phyloP scores from a whole-genome alignment of 805 yeast genomes.

The Candida oleophila region DNA sequence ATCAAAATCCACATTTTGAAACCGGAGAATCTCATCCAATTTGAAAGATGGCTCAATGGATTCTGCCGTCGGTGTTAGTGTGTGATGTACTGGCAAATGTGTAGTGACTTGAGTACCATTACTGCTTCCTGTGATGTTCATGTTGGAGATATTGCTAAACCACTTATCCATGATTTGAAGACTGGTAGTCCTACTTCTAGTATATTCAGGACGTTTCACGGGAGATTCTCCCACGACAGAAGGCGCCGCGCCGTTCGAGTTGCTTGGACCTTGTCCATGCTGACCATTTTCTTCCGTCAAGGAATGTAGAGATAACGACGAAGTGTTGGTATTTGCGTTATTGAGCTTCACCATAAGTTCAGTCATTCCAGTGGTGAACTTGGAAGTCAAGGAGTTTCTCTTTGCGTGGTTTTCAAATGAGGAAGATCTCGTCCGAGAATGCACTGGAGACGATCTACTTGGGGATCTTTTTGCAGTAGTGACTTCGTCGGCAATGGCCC shows the following conservation, averaged over 20 bases:
- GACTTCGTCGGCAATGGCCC: background rate
- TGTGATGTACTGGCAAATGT: background rate
- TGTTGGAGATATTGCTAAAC: conserved; percentile 32
- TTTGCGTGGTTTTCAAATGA: conserved; percentile 29
- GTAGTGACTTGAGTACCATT: background rate
- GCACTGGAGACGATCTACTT: conserved; percentile 33
- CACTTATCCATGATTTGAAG: conserved; percentile 44
- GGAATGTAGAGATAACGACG: conserved; percentile 6
- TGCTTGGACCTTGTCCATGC: background rate
- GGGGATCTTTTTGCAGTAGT: background rate
- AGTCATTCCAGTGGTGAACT: conserved; percentile 38
- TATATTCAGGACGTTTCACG: conserved; percentile 23
- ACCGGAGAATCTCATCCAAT: conserved; percentile 29
- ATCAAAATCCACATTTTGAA: conserved; percentile 35
- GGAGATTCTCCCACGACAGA: conserved; percentile 3
- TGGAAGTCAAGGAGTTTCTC: conserved; percentile 35
- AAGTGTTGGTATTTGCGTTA: conserved; percentile 13
- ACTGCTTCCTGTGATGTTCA: conserved; percentile 2
- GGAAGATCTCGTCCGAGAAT: conserved; percentile 38
- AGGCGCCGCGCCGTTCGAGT: background rate
- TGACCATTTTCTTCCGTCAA: background rate
- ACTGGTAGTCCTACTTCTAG: conserved; percentile 34
- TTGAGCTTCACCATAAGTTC: conserved; percentile 44
- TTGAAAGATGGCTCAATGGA: conserved; percentile 1
- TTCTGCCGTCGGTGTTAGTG: conserved; percentile 1